These are phyloP conservation scores for Sugiyamaella smithiae DNA, from an alignment of 805 yeast species.

Conservation along the genomic window DNA sequence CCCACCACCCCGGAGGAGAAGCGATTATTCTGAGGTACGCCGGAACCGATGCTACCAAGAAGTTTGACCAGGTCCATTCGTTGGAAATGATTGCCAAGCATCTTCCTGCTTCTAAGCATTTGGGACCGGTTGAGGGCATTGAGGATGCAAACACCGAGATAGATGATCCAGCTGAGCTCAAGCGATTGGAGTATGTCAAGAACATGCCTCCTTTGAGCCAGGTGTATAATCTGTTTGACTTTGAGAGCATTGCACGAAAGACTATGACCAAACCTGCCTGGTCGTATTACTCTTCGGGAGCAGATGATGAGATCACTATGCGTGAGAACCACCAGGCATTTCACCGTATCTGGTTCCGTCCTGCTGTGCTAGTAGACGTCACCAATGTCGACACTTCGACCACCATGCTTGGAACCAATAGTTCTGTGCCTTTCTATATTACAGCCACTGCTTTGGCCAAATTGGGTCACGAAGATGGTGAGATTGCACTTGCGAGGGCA, in stretches of 20 bases:
- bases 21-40: constrained; percentile 52
- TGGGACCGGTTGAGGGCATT: constrained; percentile 48
- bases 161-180: constrained; percentile 42
- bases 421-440: constrained; percentile 78
- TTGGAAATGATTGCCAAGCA: constrained; percentile 73
- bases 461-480: constrained; percentile 93
- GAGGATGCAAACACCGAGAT: constrained; percentile 36
- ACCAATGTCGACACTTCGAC: constrained; percentile 66
- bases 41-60: constrained; percentile 79
- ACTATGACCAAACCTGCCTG: constrained; percentile 78
- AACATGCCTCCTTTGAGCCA: constrained; percentile 67
- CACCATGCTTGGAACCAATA: constrained; percentile 67
- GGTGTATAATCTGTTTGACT: constrained; percentile 77
- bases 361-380: constrained; percentile 79
- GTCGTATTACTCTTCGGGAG: constrained; percentile 89
- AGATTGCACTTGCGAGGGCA: constrained; percentile 78
- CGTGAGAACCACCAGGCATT: constrained; percentile 90
- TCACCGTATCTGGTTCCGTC: constrained; percentile 85
- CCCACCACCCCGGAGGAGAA: constrained; percentile 62
- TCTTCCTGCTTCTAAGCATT: constrained; percentile 55
- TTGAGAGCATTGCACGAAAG: constrained; percentile 80
- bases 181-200: constrained; percentile 42
- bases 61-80: constrained; percentile 88
- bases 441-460: constrained; percentile 92
- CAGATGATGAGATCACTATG: constrained; percentile 88